Evolutionary conservation across 169 alveolate genomes (phyloP).

Genomic region (Condylostoma magnum): DNA sequence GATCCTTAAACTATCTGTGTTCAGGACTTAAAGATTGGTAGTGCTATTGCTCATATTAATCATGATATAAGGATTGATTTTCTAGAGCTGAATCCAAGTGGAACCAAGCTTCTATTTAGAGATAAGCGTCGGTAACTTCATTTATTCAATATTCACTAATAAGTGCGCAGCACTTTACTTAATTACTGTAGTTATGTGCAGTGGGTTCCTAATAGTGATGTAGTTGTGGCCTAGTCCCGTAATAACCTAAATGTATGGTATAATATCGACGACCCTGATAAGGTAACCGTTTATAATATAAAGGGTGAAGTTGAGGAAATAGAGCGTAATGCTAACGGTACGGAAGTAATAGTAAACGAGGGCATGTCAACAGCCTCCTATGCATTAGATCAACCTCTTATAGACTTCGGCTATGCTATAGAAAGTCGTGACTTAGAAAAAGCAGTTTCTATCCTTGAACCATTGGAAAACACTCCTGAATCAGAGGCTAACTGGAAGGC

Average conservation of each 20-base stretch:
- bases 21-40: conserved; percentile 79
- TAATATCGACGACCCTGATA: conserved; percentile 89
- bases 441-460: conserved; percentile 88
- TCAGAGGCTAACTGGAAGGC: conserved; percentile 93
- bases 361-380: conserved; percentile 82
- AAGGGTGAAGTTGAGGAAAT: conserved; percentile 94
- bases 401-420: conserved; percentile 89
- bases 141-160: conserved; percentile 83
- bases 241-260: conserved; percentile 91
- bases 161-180: conserved; percentile 79
- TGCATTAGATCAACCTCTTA: conserved; percentile 87
- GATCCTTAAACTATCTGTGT: conserved; percentile 89
- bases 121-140: conserved; percentile 89
- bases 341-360: conserved; percentile 88
- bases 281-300: conserved; percentile 85
- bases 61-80: conserved; percentile 91
- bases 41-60: conserved; percentile 79
- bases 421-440: conserved; percentile 85
- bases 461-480: conserved; percentile 83
- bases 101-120: conserved; percentile 85
- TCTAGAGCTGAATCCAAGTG: conserved; percentile 86
- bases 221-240: conserved; percentile 93
- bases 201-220: conserved; percentile 95
- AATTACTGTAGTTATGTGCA: conserved; percentile 90
- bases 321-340: conserved; percentile 87